Percentiles rank a stretch among this genome's conserved stretches.
These are phyloP conservation scores for Blastomyces parvus DNA, from an alignment of 2,329 filamentous ascomycete species.

Conservation along the genomic window DNA sequence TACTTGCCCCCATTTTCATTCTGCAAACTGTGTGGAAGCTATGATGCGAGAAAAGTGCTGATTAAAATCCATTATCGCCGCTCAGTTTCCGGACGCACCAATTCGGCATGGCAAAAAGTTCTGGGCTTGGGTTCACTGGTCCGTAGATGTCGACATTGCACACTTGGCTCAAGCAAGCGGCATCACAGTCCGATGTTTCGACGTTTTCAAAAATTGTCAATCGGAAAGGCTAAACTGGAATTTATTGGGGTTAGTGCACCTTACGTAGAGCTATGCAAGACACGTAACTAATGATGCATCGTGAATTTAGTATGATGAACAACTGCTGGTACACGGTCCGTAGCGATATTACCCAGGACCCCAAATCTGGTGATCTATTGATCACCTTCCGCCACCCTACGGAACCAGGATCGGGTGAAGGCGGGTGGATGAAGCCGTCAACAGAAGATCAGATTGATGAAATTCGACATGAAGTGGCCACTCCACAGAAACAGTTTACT, in stretches of 20 bases:
- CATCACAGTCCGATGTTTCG: constrained; percentile 41
- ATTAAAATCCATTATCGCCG: constrained; percentile 10
- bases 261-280: not conserved
- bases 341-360: constrained; percentile 29
- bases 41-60: not conserved
- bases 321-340: constrained; percentile 44
- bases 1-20: constrained; percentile 1
- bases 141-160: constrained; percentile 40
- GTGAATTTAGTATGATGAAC: constrained; percentile 42
- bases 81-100: constrained; percentile 39
- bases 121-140: constrained; percentile 47
- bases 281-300: not conserved
- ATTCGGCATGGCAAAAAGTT: constrained; percentile 46
- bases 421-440: constrained; percentile 46
- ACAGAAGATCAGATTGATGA: constrained; percentile 38
- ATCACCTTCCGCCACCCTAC: constrained; percentile 41
- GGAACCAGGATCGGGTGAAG: constrained; percentile 36
- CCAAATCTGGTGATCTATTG: constrained; percentile 24
- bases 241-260: constrained; percentile 31
- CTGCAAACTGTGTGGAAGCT: not conserved
- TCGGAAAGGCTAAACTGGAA: constrained; percentile 41
- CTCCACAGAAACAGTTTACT: constrained; percentile 44
- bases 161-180: constrained; percentile 36
- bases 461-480: constrained; percentile 37
- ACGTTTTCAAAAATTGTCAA: constrained; percentile 45